phyloP scores from a whole-genome alignment of 306 rosid species.

The Dryas drummondii region DNA sequence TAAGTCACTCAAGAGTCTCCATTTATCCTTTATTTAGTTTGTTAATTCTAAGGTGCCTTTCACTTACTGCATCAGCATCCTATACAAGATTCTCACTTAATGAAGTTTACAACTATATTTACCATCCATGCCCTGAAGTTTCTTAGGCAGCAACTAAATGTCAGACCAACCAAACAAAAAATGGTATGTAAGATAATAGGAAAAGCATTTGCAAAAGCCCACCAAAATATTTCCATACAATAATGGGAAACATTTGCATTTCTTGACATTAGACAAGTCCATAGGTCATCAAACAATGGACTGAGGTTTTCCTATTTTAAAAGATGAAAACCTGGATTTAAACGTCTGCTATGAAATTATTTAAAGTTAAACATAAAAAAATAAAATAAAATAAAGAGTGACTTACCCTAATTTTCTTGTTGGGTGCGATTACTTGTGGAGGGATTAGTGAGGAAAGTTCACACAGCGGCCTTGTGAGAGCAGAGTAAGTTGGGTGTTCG shows the following conservation, averaged over 20 bases:
- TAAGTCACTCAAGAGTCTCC: background rate
- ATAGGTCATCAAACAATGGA: background rate
- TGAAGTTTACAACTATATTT: background rate
- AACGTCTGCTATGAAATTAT: background rate
- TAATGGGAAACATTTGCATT: background rate
- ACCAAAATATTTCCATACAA: background rate
- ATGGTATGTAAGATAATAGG: background rate
- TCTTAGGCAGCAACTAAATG: background rate
- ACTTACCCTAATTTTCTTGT: constrained; percentile 93
- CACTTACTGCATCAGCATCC: background rate
- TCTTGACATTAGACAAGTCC: background rate
- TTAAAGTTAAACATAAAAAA: constrained; percentile 12
- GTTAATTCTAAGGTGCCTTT: background rate
- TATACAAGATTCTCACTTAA: background rate
- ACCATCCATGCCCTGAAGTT: background rate
- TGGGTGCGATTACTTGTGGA: constrained; percentile 82
- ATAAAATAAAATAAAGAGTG: background rate
- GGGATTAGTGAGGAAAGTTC: constrained; percentile 94
- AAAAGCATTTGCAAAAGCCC: background rate
- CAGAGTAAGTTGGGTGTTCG: constrained; percentile 97
- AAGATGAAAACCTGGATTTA: background rate
- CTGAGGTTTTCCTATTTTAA: background rate
- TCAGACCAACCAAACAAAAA: background rate
- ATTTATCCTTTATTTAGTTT: background rate
- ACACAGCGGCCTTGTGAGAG: constrained; percentile 95